Conservation (phyloP, 129 eudicot genomes). For the Tagetes erecta region DNA sequence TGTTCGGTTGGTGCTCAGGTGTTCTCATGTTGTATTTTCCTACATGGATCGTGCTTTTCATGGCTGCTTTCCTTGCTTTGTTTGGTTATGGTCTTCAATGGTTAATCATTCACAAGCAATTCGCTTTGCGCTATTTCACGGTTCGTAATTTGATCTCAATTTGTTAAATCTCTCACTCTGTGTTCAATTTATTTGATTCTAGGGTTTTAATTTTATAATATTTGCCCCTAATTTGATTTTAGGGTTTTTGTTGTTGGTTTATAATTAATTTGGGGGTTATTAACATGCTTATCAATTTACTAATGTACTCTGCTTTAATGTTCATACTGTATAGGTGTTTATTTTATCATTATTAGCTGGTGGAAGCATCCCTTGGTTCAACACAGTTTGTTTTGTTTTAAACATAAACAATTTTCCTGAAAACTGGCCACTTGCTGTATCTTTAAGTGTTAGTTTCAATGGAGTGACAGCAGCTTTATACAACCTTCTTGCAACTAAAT, state of each 20-base stretch:
- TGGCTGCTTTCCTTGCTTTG: constrained; percentile 57
- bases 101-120: constrained; percentile 40
- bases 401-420: constrained; percentile 54
- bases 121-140: constrained; percentile 60
- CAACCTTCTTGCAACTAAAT: constrained; percentile 52
- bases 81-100: constrained; percentile 67
- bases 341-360: constrained; percentile 56
- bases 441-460: constrained; percentile 70
- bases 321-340: constrained; percentile 44
- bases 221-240: background rate
- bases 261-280: background rate
- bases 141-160: constrained; percentile 33
- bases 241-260: background rate
- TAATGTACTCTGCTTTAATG: background rate
- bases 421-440: constrained; percentile 58
- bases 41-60: constrained; percentile 53
- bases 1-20: constrained; percentile 73
- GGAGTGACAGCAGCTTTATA: constrained; percentile 74
- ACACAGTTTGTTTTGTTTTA: constrained; percentile 70
- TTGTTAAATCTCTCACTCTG: background rate
- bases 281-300: background rate
- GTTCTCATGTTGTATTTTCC: constrained; percentile 51
- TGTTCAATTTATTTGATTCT: constrained; percentile 4
- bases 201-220: background rate
- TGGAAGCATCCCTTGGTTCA: constrained; percentile 78